phyloP scores from a whole-genome alignment of 2,329 filamentous ascomycete species.

The Ophiocordyceps camponoti-leonardi region DNA sequence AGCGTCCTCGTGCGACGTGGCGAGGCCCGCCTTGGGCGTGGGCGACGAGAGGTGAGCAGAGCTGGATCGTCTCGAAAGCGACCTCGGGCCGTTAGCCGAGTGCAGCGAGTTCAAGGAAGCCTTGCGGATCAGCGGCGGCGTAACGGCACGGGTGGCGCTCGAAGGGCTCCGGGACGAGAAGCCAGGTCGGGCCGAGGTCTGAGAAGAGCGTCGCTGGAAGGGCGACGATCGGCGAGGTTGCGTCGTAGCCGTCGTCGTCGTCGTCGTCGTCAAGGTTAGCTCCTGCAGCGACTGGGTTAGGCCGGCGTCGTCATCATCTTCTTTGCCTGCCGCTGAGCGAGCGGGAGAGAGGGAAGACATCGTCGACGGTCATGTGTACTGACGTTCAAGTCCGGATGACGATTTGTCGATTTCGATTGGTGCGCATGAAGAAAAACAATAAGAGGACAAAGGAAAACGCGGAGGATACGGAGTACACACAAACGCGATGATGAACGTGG shows the following conservation, averaged over 20 bases:
- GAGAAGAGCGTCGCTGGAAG: slow-evolving; percentile 19
- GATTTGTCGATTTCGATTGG: neutral
- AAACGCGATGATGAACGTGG: neutral
- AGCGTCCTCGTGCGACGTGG: slow-evolving; percentile 10
- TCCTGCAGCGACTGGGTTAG: slow-evolving; percentile 14
- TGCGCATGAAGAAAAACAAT: neutral
- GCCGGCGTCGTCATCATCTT: neutral
- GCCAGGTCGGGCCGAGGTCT: slow-evolving; percentile 19
- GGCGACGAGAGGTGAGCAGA: slow-evolving; percentile 27
- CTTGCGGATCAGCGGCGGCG: slow-evolving; percentile 35
- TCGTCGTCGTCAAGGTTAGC: slow-evolving; percentile 21
- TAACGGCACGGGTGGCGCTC: slow-evolving; percentile 26
- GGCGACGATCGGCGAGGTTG: slow-evolving; percentile 13
- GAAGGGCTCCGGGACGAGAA: slow-evolving; percentile 25
- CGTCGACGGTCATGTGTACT: neutral
- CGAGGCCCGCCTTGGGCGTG: slow-evolving; percentile 19
- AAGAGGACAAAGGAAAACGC: neutral
- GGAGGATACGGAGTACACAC: too few relatives aligned
- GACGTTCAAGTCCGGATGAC: neutral
- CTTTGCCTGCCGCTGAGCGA: neutral
- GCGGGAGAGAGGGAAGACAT: neutral
- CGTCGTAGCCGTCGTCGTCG: slow-evolving; percentile 9
- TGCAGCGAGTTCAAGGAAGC: slow-evolving; percentile 40
- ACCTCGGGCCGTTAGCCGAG: slow-evolving; percentile 24
- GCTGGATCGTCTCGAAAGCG: slow-evolving; percentile 29